These are phyloP conservation scores for Rhizopogon rudus DNA, from an alignment of 768 basidiomycete species.

Conservation along the genomic window DNA sequence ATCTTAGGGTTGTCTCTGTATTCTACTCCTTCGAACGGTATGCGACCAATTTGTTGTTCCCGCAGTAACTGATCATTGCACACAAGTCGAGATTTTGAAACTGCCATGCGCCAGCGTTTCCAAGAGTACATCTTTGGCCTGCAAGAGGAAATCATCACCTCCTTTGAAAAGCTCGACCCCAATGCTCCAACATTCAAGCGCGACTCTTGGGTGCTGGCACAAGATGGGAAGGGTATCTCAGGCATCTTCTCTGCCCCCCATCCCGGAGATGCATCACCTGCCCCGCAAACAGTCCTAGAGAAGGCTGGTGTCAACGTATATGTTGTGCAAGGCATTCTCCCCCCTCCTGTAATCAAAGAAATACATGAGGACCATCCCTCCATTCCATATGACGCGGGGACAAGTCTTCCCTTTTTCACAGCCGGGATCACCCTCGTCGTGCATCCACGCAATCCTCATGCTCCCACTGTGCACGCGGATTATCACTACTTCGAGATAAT, in stretches of 20 bases:
- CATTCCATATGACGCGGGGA: conserved; percentile 57
- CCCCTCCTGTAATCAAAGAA: conserved; percentile 85
- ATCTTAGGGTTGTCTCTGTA: no score
- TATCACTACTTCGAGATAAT: conserved; percentile 97
- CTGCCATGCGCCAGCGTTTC: conserved; percentile 69
- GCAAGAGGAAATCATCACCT: conserved; percentile 73
- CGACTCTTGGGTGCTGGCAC: conserved; percentile 70
- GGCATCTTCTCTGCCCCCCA: conserved; percentile 66
- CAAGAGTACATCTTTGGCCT: conserved; percentile 71
- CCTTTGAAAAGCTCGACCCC: conserved; percentile 78
- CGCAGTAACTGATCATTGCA: no score
- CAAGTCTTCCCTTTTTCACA: conserved; percentile 86
- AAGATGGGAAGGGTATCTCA: conserved; percentile 70
- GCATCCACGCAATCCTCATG: conserved; percentile 90
- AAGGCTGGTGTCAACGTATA: conserved; percentile 97
- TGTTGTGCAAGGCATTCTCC: conserved; percentile 82
- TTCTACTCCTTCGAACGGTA: no score
- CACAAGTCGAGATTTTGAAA: conserved; percentile 7
- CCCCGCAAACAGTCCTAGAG: conserved; percentile 60
- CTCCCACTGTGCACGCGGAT: conserved; percentile 93
- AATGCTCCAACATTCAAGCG: conserved; percentile 67
- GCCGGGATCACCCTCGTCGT: conserved; percentile 90
- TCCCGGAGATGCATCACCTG: conserved; percentile 27
- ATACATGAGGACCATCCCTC: conserved; percentile 91
- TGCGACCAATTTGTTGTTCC: no score